phyloP scores from a whole-genome alignment of 495 filamentous ascomycete species.

The Tuber magnatum region DNA sequence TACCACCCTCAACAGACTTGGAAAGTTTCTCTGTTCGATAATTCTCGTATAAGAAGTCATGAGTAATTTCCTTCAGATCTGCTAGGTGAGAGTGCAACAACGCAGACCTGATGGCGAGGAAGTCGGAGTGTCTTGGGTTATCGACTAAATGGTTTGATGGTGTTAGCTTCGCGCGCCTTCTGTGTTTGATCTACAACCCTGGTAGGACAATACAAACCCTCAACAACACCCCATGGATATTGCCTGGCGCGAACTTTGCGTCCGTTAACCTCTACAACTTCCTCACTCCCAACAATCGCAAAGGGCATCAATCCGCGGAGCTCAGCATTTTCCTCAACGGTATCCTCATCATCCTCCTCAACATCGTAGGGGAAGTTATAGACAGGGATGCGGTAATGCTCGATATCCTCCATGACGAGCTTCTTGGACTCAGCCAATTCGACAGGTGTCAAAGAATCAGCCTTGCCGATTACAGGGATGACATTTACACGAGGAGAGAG shows the following conservation, averaged over 20 bases:
- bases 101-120: constrained; percentile 92
- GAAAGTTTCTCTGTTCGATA: constrained; percentile 99
- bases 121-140: constrained; percentile 97
- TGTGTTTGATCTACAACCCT: not conserved
- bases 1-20: constrained; percentile 94
- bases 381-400: constrained; percentile 98
- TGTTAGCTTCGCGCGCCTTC: not conserved
- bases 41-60: constrained; percentile 99
- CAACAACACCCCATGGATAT: constrained; percentile 98
- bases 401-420: constrained; percentile 99
- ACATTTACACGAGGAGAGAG: constrained; percentile 97
- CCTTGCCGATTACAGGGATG: constrained; percentile 96
- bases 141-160: constrained; percentile 52
- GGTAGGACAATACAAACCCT: constrained; percentile 42
- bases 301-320: constrained; percentile 96
- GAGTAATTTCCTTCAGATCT: constrained; percentile 97
- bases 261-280: constrained; percentile 85
- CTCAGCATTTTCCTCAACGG: constrained; percentile 97
- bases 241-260: constrained; percentile 87
- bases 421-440: constrained; percentile 99
- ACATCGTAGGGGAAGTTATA: constrained; percentile 99
- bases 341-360: constrained; percentile 98
- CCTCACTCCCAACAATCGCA: constrained; percentile 94
- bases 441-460: constrained; percentile 90
- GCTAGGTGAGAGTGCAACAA: constrained; percentile 95